Conservation (phyloP, 371 early-diverging fungal species). For the Haplosporangium sp. region DNA sequence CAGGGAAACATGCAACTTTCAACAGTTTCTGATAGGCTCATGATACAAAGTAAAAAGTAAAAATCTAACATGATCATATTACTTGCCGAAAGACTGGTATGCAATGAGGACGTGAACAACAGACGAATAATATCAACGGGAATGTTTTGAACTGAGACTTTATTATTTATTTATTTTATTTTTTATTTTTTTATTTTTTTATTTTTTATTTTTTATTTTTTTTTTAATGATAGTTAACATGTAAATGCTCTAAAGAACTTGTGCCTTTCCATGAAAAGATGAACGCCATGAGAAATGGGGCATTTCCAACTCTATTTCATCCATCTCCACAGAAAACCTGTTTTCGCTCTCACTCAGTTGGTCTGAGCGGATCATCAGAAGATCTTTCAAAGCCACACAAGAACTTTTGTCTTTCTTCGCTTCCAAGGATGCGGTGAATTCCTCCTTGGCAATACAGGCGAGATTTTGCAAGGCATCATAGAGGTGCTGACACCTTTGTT, state of each 20-base stretch:
- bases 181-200: too few species aligned
- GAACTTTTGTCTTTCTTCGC: neutral
- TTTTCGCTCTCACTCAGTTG: neutral
- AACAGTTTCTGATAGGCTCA: neutral
- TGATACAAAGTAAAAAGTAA: neutral
- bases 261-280: neutral
- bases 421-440: neutral
- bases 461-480: conserved; percentile 10
- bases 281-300: neutral
- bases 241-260: neutral
- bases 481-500: conserved; percentile 29
- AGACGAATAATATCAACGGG: neutral
- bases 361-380: neutral
- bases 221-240: neutral
- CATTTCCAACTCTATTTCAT: neutral
- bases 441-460: conserved; percentile 14
- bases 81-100: neutral
- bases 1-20: neutral
- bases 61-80: too few species aligned
- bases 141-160: too few species aligned
- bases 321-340: conserved; percentile 10
- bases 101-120: neutral
- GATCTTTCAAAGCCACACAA: neutral
- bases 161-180: too few species aligned
- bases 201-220: too few species aligned